Evolutionary conservation across 768 basidiomycete genomes (phyloP).

Genomic region (Boletus subparvulus): DNA sequence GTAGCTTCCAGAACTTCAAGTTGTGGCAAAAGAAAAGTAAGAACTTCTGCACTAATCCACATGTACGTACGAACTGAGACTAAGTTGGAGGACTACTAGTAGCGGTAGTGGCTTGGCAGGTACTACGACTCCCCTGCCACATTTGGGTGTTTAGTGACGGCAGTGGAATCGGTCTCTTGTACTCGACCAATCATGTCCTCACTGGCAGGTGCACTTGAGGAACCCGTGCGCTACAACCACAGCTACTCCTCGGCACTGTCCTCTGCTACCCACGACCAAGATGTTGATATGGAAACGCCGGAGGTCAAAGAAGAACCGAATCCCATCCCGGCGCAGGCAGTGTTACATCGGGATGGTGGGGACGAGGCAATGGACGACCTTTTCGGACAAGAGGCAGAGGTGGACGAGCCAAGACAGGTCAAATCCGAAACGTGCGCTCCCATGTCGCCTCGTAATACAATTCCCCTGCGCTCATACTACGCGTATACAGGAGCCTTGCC

Average conservation of each 20-base stretch:
- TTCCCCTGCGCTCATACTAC: slow-evolving; percentile 17
- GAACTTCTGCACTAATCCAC: background rate
- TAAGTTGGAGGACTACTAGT: too few species aligned
- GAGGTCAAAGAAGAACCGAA: slow-evolving; percentile 20
- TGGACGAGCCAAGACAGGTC: slow-evolving; percentile 36
- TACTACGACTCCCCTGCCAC: background rate
- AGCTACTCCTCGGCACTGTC: slow-evolving; percentile 12
- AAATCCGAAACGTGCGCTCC: slow-evolving; percentile 49
- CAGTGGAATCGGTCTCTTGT: background rate
- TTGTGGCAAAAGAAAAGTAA: background rate
- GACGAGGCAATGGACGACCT: slow-evolving; percentile 75
- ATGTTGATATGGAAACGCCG: slow-evolving; percentile 43
- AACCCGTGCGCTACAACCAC: slow-evolving; percentile 27
- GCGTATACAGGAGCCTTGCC: slow-evolving; percentile 36
- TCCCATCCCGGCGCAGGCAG: slow-evolving; percentile 18
- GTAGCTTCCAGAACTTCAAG: background rate
- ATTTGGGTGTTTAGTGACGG: slow-evolving; percentile 6
- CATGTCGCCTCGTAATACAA: slow-evolving; percentile 5
- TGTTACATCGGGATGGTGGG: slow-evolving; percentile 11
- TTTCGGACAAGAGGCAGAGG: slow-evolving; percentile 70
- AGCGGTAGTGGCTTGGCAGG: background rate
- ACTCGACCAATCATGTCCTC: slow-evolving; percentile 48
- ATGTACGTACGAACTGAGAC: too few species aligned
- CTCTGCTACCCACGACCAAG: slow-evolving; percentile 23
- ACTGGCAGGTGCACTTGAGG: slow-evolving; percentile 56